Percentiles rank a stretch among this genome's conserved stretches.
These are phyloP conservation scores for Papiliotrema flavescens DNA, from an alignment of 1,284 basidiomycete genomes.

Conservation along the genomic window DNA sequence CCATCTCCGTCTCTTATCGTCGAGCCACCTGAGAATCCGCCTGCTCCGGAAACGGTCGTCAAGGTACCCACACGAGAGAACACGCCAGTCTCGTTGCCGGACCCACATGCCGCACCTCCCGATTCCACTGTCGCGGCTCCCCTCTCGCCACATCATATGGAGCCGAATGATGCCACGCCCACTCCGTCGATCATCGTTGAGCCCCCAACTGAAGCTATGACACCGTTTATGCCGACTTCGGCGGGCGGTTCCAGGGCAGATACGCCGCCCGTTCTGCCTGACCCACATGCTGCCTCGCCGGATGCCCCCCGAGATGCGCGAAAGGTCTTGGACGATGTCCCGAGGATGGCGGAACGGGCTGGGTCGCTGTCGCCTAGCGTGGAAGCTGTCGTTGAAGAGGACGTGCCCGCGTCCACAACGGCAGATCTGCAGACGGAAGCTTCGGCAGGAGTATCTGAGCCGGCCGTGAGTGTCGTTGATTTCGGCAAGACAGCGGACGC, in stretches of 20 bases:
- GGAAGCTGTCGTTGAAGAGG: not conserved
- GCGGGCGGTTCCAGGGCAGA: not conserved
- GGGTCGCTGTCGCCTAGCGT: not conserved
- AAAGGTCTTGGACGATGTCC: not conserved
- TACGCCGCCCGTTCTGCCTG: not conserved
- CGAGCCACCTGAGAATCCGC: not conserved
- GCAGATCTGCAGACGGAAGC: too few relatives aligned
- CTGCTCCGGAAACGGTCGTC: not conserved
- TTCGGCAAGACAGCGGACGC: not conserved
- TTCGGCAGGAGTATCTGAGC: too few relatives aligned
- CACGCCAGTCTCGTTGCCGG: conserved; percentile 1
- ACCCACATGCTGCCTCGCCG: not conserved
- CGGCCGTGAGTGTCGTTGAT: not conserved
- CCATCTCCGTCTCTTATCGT: conserved; percentile 1
- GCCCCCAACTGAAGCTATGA: not conserved
- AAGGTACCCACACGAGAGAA: not conserved
- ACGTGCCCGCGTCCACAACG: not conserved
- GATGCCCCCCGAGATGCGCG: not conserved
- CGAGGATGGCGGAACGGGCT: not conserved
- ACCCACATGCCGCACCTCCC: not conserved
- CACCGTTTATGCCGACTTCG: not conserved
- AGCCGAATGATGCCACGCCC: not conserved
- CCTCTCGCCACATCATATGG: not conserved
- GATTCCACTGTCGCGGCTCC: not conserved
- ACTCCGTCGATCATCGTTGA: conserved; percentile 4